Evolutionary conservation across 139 green algal genomes (phyloP), one percentile per base, ranked within the genome.

Genomic region (Edaphochlamys debaryana): DNA sequence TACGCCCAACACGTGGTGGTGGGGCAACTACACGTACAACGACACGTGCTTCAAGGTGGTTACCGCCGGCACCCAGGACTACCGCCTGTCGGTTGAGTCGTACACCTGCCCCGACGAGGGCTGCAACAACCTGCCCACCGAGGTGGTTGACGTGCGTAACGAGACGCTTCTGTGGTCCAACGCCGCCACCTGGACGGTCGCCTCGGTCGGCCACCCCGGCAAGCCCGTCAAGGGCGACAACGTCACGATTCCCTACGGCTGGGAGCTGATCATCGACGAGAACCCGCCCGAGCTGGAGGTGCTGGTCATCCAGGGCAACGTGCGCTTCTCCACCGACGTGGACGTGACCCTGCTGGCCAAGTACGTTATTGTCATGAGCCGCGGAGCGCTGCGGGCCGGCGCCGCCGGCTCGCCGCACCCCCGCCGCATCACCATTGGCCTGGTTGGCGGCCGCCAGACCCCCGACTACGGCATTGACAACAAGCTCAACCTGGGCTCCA

Each of bases 91-190:
- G 23, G 32, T 86, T 1, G 29, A 22, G 25, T 27, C 78, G 27
- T 48, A 37, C 4, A 27, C 1, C 5, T 89, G 85, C 64, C 85
- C 78, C 6, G 63, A 60, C 15, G 37, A 37, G 15, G 78, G 78
- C 78, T 86, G 85, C 78, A 82, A 42, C 32, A 38, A 38, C 29
- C 19, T 79, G 9, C 66, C 56, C 29, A 36, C 62, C 4, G 8
- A 13, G 7, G n/a, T 72, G 2, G 73, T 87, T 54, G 71, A 79
- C 75, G n/a, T 82, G n/a, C 79, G 83, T 34, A 67, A 80, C n/a
- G 79, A 73, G 36, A 70, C 68, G 20, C 79, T 91, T 36, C 64
- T 83, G 36, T 89, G 85, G 85, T 89, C 85, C 3, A 45, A 89
- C 66, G 20, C 36, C 36, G 29, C 27, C 67, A 86, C 85, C 30